phyloP scores from a whole-genome alignment of 257 asterid genomes.

The Gentiana dahurica region DNA sequence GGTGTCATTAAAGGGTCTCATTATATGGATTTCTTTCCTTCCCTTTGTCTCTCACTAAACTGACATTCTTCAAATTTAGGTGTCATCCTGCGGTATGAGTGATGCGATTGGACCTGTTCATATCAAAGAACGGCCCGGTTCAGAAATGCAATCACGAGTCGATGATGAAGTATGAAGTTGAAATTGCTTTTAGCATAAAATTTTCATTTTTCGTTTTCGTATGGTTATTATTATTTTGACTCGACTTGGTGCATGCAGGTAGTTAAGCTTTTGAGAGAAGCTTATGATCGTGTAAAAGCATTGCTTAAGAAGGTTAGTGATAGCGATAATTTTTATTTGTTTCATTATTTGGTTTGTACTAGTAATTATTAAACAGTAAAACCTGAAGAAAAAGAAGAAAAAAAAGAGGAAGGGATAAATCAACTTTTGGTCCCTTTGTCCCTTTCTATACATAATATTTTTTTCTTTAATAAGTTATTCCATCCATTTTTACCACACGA shows the following conservation, averaged over 20 bases:
- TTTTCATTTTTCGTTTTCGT: no score
- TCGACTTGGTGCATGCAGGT: slow-evolving; percentile 37
- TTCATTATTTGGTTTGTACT: background rate
- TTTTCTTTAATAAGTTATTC: no score
- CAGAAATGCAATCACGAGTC: slow-evolving; percentile 87
- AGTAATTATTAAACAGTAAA: background rate
- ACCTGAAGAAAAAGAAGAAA: background rate
- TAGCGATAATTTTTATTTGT: background rate
- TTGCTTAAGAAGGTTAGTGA: slow-evolving; percentile 71
- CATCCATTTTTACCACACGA: no score
- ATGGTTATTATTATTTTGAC: no score
- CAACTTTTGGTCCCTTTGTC: no score
- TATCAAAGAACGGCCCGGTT: slow-evolving; percentile 82
- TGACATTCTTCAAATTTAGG: slow-evolving; percentile 24
- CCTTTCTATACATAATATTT: no score
- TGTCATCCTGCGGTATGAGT: slow-evolving; percentile 89
- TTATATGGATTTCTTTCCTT: no score
- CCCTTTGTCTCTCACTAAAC: no score
- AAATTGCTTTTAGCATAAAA: background rate
- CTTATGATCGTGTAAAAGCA: slow-evolving; percentile 83
- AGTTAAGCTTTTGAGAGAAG: slow-evolving; percentile 76
- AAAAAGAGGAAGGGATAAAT: background rate
- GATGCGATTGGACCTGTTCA: slow-evolving; percentile 93
- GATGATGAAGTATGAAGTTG: slow-evolving; percentile 75
- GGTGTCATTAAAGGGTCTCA: no score